Evolutionary conservation across 2,329 filamentous ascomycete species (phyloP), one percentile per base, ranked within the genome.

Genomic region (Daldinia sp.): DNA sequence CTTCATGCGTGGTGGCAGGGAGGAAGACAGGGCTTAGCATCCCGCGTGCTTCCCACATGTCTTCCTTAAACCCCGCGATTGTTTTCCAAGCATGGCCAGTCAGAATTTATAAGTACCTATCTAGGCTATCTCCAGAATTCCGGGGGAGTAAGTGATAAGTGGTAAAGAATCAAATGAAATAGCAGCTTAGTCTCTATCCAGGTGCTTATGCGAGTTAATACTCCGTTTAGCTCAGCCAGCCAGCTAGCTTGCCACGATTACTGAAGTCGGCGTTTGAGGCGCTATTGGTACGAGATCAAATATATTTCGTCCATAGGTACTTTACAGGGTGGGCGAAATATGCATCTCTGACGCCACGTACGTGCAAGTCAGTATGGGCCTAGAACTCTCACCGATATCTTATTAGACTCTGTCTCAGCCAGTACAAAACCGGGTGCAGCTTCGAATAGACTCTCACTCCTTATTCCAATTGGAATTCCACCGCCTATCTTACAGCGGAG

Each of bases 181-280:
- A 50, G 47, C 19, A n/a, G n/a, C n/a, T n/a, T n/a, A n/a, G n/a
- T n/a, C n/a, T n/a, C n/a, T n/a, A n/a, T n/a, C n/a, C n/a, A n/a
- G n/a, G n/a, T n/a, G n/a, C n/a, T n/a, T n/a, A n/a, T n/a, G 34
- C 39, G 32, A 25, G 13, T 32, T 11, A 23, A 19, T 41, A 15
- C 25, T 39, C 17, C 50, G 34, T 59, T 45, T 52, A 41, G 53
- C 34, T 61, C 34, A 59, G 48, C 63, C 32, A 13, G 61, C 48
- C 48, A 65, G 63, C 55, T 43, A 49, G 45, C 45, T 29, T 48
- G 6, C 9, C 9, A 10, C 25, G 4, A 30, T 17, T 48, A 41
- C 27, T 9, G 10, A 17, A 52, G 13, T 15, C 27, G 34, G 15
- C 35, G 19, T 30, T 47, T 25, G 30, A 39, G 39, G 49, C 39